These are phyloP conservation scores for Conringia planisiliqua DNA, from an alignment of 345 rosid genomes.

Conservation along the genomic window DNA sequence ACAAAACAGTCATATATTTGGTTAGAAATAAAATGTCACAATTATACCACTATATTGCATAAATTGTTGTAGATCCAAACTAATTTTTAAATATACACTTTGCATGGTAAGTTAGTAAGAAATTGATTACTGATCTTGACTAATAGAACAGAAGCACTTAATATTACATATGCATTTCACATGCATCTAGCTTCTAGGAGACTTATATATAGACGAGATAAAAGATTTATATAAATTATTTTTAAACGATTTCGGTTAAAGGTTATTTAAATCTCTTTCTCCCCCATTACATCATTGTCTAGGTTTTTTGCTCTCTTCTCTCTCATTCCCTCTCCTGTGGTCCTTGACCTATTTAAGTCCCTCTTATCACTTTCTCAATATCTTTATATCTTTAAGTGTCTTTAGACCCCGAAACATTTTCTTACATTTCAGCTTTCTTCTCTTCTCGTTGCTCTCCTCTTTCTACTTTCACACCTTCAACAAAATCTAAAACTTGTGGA, in stretches of 20 bases:
- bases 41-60: background rate
- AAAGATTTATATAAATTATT: background rate
- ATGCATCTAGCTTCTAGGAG: background rate
- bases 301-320: conserved; percentile 22
- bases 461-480: conserved; percentile 1
- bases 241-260: background rate
- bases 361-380: conserved; percentile 48
- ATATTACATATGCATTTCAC: background rate
- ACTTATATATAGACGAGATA: background rate
- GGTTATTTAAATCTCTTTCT: conserved; percentile 11
- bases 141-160: background rate
- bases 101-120: background rate
- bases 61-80: background rate
- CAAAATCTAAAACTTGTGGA: background rate
- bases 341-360: conserved; percentile 64
- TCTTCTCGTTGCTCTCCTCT: background rate
- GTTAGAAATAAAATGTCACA: background rate
- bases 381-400: conserved; percentile 39
- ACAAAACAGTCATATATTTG: background rate
- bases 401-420: conserved; percentile 11
- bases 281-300: conserved; percentile 30
- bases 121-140: background rate
- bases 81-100: background rate
- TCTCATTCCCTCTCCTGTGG: conserved; percentile 34
- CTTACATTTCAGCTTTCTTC: conserved; percentile 5